Base-by-base conservation (phyloP, 2,329 filamentous ascomycete genomes). In the Ustulina deusta region DNA sequence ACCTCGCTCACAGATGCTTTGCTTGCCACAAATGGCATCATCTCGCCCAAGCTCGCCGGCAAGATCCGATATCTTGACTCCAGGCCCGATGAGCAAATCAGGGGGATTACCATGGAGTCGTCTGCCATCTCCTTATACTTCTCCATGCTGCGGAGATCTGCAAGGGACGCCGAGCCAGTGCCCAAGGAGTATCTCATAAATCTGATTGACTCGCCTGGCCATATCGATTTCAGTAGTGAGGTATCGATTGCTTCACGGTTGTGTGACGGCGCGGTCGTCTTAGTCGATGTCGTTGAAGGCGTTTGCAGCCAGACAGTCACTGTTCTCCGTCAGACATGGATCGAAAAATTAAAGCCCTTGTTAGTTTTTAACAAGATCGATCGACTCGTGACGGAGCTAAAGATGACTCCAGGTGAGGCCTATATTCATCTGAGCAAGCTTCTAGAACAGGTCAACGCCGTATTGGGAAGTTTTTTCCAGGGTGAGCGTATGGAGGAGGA, bases 61-160 rank as follows among this genome's bases (percentile, higher is more conserved):
- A 98, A 98, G 85, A 97, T 99, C 81, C 91, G 96, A 73, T 99
- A 98, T 77, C 89, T 99, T 66, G 96, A 99, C 82, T 98, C 96
- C 25, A 87, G 96, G 49, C 95, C 95, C 1, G 96, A 99, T 81
- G 96, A 99, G 80, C 96, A 99, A 81, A 87, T 93, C 17, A 91
- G 96, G 72, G 96, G 96, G 64, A 99, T 99, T 77, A 99, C 96
- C n/a, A 99, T 99, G 96, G 96, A 99, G 80, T 98, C 96, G 0
- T 98, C 95, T 6, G 96, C 96, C 69, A 99, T 99, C 71, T 98
- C 96, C 0, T 85, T 99, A 38, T 97, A 92, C 81, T 99, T 99
- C 79, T 97, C 94, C 40, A 93, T 98, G 87, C 83, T 97, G 61
- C 88, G 94, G 73, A 89, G 93, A 73, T 83, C 88, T 42, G 84